Base-by-base conservation (phyloP, 2,329 filamentous ascomycete genomes). In the Aspergillus pseudoterreus region DNA sequence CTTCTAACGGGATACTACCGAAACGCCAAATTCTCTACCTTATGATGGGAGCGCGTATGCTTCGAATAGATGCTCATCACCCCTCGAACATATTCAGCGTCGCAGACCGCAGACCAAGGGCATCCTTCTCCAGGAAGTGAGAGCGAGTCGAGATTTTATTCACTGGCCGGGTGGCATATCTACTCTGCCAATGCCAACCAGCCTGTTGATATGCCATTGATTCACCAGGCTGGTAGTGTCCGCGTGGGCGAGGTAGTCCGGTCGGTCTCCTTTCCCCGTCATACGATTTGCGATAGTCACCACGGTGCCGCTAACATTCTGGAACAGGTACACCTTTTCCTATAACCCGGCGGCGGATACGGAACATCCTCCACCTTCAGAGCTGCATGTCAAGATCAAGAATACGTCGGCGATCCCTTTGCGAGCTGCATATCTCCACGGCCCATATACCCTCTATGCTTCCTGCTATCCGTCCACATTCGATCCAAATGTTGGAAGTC, bases 211-310 rank as follows among this genome's bases (percentile, higher is more conserved):
- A 97, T 97, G 94, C 79, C 97, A 58, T 84, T 97, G 68, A 77
- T 96, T 55, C 89, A 96, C 73, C 94, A 97, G 75, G 81, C 87
- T 58, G 94, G 94, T 66, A 90, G 82, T 75, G 87, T 97, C 69
- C 95, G 92, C 73, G 88, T 97, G 58, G 94, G 94, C 68, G 92
- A 97, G 75, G 87, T 96, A 36, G 85, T 96, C 57, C 87, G 94
- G 75, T 95, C 86, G 66, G 71, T 62, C 41, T 51, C 27, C 10
- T 17, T 39, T 21, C 47, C n/a, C 15, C 9, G 27, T 35, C 30
- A 14, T 17, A 11, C 27, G 27, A 30, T 30, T 30, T 11, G 27
- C 27, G 27, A 27, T 27, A 11, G 27, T 4, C 22, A 17, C 35
- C 15, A 12, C 15, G 27, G 27, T 30, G 27, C 35, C 6, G 17